These are phyloP conservation scores for Ramaria rubella DNA, from an alignment of 768 basidiomycete species.

Conservation along the genomic window DNA sequence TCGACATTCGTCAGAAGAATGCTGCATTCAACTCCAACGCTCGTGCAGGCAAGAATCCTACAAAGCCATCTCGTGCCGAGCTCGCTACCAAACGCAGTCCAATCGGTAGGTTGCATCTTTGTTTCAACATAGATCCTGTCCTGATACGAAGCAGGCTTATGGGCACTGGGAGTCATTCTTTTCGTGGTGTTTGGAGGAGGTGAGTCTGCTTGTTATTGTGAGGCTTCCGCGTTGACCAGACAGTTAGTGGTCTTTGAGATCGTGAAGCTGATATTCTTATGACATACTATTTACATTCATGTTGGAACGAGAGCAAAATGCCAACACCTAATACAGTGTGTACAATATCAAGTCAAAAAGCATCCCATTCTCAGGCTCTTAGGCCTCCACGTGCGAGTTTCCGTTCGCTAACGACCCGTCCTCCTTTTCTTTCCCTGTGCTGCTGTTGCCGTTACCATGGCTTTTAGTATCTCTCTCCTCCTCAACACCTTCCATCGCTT, in stretches of 20 bases:
- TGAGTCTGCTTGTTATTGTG: conserved; percentile 35
- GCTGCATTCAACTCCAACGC: conserved; percentile 72
- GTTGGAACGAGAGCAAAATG: not conserved
- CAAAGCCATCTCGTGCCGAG: conserved; percentile 67
- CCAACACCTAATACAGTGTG: not conserved
- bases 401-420: not conserved
- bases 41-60: conserved; percentile 68
- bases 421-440: not conserved
- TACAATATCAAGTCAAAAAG: not conserved
- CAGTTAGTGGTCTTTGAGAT: conserved; percentile 67
- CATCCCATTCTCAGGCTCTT: not conserved
- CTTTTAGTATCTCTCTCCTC: conserved; percentile 10
- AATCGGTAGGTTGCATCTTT: conserved; percentile 33
- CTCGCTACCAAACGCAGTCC: conserved; percentile 66
- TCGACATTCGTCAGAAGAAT: conserved; percentile 76
- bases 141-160: conserved; percentile 26
- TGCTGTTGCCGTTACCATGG: conserved; percentile 10
- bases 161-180: conserved; percentile 65
- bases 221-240: too few relatives aligned
- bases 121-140: not conserved
- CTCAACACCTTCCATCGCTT: conserved; percentile 74
- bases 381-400: not conserved
- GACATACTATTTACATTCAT: conserved; percentile 13
- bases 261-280: conserved; percentile 59
- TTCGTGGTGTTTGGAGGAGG: conserved; percentile 82